Evolutionary conservation across 805 yeast genomes (phyloP).

Genomic region (Candida pseudoglaebosa): DNA sequence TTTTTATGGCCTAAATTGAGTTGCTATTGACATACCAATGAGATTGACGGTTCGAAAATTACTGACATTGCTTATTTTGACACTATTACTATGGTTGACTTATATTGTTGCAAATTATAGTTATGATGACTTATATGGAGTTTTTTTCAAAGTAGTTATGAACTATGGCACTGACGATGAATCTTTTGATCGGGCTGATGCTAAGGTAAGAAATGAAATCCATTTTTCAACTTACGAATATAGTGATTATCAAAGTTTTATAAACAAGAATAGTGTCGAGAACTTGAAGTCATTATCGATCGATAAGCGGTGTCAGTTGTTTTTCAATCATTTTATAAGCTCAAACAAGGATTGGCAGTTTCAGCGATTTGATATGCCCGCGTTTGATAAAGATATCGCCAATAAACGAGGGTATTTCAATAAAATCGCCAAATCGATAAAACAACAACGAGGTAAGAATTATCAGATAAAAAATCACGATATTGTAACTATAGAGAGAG

Average conservation of each 20-base stretch:
- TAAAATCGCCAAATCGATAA: constrained; percentile 7
- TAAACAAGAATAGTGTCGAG: constrained; percentile 6
- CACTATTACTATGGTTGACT: background rate
- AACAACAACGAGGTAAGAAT: constrained; percentile 6
- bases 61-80: background rate
- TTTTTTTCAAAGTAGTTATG: constrained; percentile 3
- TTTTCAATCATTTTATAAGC: constrained; percentile 19
- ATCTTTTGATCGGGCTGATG: constrained; percentile 12
- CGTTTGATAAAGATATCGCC: constrained; percentile 19
- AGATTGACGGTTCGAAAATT: constrained; percentile 11
- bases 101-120: background rate
- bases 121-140: background rate
- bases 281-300: constrained; percentile 11
- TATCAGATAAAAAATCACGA: constrained; percentile 12
- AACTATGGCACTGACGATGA: constrained; percentile 8
- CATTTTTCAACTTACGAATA: constrained; percentile 24
- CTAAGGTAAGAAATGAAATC: constrained; percentile 11
- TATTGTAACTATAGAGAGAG: constrained; percentile 15
- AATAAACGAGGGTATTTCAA: constrained; percentile 17
- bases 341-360: constrained; percentile 22
- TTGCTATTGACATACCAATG: too few relatives aligned
- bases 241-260: constrained; percentile 17
- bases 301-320: constrained; percentile 21
- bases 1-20: too few relatives aligned
- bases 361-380: constrained; percentile 8